Evolutionary conservation across 2,329 filamentous ascomycete species (phyloP), one percentile per base, ranked within the genome.

Genomic region (Aspergillus bombycis): DNA sequence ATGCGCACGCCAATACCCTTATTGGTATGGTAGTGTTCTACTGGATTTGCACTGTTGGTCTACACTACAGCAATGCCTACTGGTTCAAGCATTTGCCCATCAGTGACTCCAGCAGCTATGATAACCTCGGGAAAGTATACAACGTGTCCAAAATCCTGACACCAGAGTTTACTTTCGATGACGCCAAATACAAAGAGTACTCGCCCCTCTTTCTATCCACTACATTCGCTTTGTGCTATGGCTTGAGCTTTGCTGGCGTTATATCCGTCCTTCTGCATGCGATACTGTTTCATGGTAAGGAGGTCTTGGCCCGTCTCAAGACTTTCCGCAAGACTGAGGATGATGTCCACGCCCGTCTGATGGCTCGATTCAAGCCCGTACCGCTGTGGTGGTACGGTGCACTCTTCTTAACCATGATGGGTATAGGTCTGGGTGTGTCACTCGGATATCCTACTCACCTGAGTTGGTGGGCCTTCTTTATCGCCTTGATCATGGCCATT

Each of bases 1-100:
- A 89, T 72, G 90, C 89, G 10, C 92, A 92, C 67, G 89, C 87
- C 62, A 93, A 93, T 72, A 91, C 88, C 0, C 75, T 91, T 46
- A 86, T 91, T 38, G 89, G 89, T 19, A 85, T 91, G 32, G 80
- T 90, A 1, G 30, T 84, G 1, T 91, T 90, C 72, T 91, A 87
- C 72, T 83, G 91, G 62, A 75, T 90, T n/a, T 76, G 84, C 3
- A 81, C 86, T 1, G 80, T 85, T 0, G 78, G 83, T 6, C 77
- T 93, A 21, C 89, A 93, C 73, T 93, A 88, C 72, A 85, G 81
- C 8, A 87, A 87, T 11, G 79, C 82, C 0, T 92, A 89, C 86
- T 91, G 88, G 69, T 82, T 82, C 3, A 75, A 84, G 62, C 91
- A 85, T 70, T 75, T 91, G 14, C 89, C 89, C 3, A 92, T 92